Conservation (phyloP, 208 protist species). For the Leptomonas pyrrhocoris region DNA sequence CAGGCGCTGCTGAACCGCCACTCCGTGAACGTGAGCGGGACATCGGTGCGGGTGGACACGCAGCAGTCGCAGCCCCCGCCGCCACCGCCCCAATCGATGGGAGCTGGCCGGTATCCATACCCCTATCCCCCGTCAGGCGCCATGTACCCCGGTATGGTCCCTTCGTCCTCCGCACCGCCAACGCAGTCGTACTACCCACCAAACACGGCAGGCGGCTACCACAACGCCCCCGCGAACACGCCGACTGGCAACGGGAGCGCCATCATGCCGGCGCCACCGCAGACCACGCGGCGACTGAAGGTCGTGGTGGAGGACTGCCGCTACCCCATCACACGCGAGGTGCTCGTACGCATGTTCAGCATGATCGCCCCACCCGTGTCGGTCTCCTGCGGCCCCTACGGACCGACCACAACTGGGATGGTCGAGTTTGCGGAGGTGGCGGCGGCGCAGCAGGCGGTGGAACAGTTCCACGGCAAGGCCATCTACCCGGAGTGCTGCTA, state of each 20-base stretch:
- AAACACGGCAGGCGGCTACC: constrained; percentile 2
- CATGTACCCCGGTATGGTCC: constrained; percentile 1
- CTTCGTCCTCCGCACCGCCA: neutral
- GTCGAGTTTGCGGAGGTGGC: constrained; percentile 73
- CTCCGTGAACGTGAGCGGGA: constrained; percentile 74
- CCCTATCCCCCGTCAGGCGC: neutral
- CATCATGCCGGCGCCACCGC: constrained; percentile 27
- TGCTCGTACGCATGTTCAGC: constrained; percentile 81
- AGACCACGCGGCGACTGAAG: constrained; percentile 42
- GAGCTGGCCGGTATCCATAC: constrained; percentile 11
- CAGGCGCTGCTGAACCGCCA: constrained; percentile 65
- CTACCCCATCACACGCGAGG: constrained; percentile 81
- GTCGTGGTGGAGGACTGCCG: constrained; percentile 85
- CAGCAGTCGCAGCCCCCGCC: constrained; percentile 10
- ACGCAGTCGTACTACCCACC: constrained; percentile 1
- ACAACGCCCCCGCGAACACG: neutral
- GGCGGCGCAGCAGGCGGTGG: constrained; percentile 60
- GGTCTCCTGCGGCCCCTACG: constrained; percentile 72
- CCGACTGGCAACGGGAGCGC: constrained; percentile 8
- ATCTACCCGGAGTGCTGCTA: constrained; percentile 89
- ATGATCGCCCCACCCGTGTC: constrained; percentile 63
- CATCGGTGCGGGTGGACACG: constrained; percentile 63
- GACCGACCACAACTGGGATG: constrained; percentile 60
- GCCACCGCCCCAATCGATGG: constrained; percentile 14
- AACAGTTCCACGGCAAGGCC: constrained; percentile 75